A percentile compares a stretch with the other conserved stretches of the same genome.
Evolutionary conservation across 305 asterid species (phyloP).

Genomic region (Striga hermonthica): DNA sequence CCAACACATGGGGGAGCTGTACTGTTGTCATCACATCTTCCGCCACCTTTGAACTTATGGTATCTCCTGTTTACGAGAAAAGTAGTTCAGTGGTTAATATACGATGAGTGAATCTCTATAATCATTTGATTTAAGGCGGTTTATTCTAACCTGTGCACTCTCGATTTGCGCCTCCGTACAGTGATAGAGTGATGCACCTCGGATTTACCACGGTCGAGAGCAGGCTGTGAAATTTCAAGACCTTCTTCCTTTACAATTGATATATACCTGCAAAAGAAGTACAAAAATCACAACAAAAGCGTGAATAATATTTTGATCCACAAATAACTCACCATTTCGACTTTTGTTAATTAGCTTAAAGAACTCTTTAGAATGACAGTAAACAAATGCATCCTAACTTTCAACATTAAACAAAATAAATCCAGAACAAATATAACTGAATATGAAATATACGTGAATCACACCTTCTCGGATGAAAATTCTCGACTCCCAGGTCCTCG

Average conservation of each 20-base stretch:
- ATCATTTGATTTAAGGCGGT: not conserved
- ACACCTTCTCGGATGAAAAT: slow-evolving; percentile 76
- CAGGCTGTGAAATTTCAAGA: slow-evolving; percentile 97
- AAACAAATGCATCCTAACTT: not conserved
- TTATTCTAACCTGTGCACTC: slow-evolving; percentile 72
- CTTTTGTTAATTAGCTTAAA: not conserved
- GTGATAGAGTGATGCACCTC: slow-evolving; percentile 86
- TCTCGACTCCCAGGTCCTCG: slow-evolving; percentile 81
- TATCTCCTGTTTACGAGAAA: slow-evolving; percentile 51
- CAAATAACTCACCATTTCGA: not conserved
- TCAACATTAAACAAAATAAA: not conserved
- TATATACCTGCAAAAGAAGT: slow-evolving; percentile 52
- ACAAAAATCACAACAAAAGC: not conserved
- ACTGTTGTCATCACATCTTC: slow-evolving; percentile 59
- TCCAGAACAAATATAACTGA: not conserved
- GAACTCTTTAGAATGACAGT: not conserved
- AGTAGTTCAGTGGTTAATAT: too few relatives aligned
- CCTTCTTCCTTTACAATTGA: slow-evolving; percentile 82
- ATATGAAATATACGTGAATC: not conserved
- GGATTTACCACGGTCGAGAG: slow-evolving; percentile 67
- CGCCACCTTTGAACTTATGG: slow-evolving; percentile 58
- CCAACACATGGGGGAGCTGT: slow-evolving; percentile 90
- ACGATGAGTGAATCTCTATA: too few relatives aligned
- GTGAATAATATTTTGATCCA: not conserved
- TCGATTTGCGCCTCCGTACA: slow-evolving; percentile 51